Percentiles rank a stretch among this genome's conserved stretches.
Evolutionary conservation across 345 rosid genomes (phyloP).

Genomic region (Erysimum cheiranthoides): DNA sequence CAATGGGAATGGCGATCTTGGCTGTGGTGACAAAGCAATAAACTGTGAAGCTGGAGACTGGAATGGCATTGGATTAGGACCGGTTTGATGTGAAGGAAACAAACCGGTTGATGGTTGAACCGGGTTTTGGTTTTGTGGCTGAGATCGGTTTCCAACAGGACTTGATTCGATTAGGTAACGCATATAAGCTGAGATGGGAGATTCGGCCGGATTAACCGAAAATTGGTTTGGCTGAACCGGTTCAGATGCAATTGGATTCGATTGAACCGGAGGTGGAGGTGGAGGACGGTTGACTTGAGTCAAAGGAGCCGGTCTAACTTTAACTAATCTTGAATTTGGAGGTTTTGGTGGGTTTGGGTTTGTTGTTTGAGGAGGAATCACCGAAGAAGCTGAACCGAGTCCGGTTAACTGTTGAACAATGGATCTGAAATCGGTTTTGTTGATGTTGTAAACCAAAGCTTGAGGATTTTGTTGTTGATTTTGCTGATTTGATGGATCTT

Average conservation of each 20-base stretch:
- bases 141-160: slow-evolving; percentile 55
- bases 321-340: slow-evolving; percentile 76
- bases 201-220: slow-evolving; percentile 50
- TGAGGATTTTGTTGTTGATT: slow-evolving; percentile 71
- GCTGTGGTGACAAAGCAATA: slow-evolving; percentile 64
- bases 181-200: slow-evolving; percentile 84
- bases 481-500: slow-evolving; percentile 82
- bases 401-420: slow-evolving; percentile 95
- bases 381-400: slow-evolving; percentile 54
- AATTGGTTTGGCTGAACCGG: slow-evolving; percentile 33
- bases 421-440: slow-evolving; percentile 88
- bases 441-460: slow-evolving; percentile 94
- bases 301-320: slow-evolving; percentile 88
- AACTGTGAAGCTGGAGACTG: slow-evolving; percentile 84
- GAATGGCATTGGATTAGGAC: slow-evolving; percentile 57
- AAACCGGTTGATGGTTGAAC: slow-evolving; percentile 52
- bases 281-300: slow-evolving; percentile 69
- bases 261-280: slow-evolving; percentile 45
- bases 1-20: slow-evolving; percentile 63
- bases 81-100: slow-evolving; percentile 52
- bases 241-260: slow-evolving; percentile 7
- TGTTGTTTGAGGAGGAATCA: slow-evolving; percentile 56
- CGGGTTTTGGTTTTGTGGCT: slow-evolving; percentile 47
- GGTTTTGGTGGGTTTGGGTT: slow-evolving; percentile 82
- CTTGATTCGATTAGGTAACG: slow-evolving; percentile 71